Evolutionary conservation across 2,329 filamentous ascomycete genomes (phyloP).

Genomic region (Aphanocladium album): DNA sequence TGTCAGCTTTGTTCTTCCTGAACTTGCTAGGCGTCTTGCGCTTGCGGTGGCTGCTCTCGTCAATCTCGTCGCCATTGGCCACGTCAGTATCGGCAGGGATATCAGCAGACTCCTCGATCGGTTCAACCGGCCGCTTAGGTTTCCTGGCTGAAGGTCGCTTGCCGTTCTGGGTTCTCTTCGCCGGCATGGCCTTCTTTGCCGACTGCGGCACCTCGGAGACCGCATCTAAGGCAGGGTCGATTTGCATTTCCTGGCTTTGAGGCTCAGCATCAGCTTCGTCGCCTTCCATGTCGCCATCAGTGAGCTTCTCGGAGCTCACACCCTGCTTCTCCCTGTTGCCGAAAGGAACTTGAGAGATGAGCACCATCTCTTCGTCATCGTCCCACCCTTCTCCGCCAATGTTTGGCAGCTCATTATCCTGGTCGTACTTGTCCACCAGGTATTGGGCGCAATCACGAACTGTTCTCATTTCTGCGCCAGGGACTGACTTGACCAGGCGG

Average conservation of each 20-base stretch:
- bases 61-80: conserved; percentile 21
- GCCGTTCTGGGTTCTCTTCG: conserved; percentile 21
- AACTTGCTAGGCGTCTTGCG: conserved; percentile 25
- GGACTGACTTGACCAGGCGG: conserved; percentile 32
- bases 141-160: conserved; percentile 19
- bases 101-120: conserved; percentile 20
- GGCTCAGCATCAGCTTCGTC: conserved; percentile 11
- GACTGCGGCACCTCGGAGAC: conserved; percentile 12
- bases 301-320: conserved; percentile 26
- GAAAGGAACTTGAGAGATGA: conserved; percentile 16
- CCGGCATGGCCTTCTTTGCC: conserved; percentile 22
- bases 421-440: conserved; percentile 30
- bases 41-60: conserved; percentile 22
- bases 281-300: conserved; percentile 16
- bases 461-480: conserved; percentile 25
- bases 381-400: conserved; percentile 26
- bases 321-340: conserved; percentile 16
- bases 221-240: conserved; percentile 26
- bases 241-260: conserved; percentile 23
- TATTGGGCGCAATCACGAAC: conserved; percentile 32
- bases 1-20: conserved; percentile 15
- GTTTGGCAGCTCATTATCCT: conserved; percentile 29
- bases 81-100: conserved; percentile 12
- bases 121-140: conserved; percentile 23
- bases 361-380: conserved; percentile 29